phyloP scores from a whole-genome alignment of 257 asterid species.

The Lycium ferocissimum region DNA sequence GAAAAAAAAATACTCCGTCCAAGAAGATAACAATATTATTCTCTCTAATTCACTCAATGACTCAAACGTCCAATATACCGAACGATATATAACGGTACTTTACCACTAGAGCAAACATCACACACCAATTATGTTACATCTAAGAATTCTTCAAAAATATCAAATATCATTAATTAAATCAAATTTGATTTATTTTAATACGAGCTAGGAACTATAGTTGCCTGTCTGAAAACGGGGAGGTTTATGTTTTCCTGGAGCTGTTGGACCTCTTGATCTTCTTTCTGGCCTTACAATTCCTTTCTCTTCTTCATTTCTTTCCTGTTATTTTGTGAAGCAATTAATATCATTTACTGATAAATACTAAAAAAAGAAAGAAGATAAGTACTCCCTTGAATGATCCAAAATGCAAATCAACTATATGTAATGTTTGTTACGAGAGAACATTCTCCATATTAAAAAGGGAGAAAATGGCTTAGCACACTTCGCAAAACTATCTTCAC shows the following conservation, averaged over 20 bases:
- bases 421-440: neutral
- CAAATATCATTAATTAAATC: too few species aligned
- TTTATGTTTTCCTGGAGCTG: neutral
- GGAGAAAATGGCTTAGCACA: neutral
- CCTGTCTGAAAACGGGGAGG: constrained; percentile 22
- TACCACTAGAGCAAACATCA: neutral
- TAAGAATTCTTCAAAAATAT: neutral
- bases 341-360: neutral
- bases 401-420: neutral
- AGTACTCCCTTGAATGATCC: neutral
- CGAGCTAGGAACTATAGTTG: neutral
- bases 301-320: constrained; percentile 12
- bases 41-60: too few species aligned
- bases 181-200: neutral
- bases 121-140: neutral
- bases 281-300: neutral
- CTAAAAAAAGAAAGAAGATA: neutral
- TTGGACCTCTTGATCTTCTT: neutral
- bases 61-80: too few species aligned
- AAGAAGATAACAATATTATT: too few species aligned
- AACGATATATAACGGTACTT: too few species aligned
- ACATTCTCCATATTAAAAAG: too few species aligned
- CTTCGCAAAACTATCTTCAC: too few species aligned
- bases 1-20: too few species aligned
- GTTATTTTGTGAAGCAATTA: neutral